phyloP scores from a whole-genome alignment of 2,329 filamentous ascomycete genomes.

The Talaromyces pinophilus region DNA sequence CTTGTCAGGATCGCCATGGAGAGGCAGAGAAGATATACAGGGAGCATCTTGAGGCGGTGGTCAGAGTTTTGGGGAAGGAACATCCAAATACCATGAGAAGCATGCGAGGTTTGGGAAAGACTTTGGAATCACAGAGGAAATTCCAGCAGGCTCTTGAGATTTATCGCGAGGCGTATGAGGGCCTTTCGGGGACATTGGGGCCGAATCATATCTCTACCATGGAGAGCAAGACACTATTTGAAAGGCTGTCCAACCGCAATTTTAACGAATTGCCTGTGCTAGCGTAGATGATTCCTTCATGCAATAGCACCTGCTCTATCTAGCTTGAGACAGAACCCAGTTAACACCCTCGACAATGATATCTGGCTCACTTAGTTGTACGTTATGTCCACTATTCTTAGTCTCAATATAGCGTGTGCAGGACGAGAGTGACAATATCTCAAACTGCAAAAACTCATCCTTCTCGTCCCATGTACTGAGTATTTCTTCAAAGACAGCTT shows the following conservation, averaged over 20 bases:
- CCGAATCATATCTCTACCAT: background rate
- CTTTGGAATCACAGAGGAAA: background rate
- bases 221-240: background rate
- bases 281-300: background rate
- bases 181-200: background rate
- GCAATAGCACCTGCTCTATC: background rate
- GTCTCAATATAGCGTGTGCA: background rate
- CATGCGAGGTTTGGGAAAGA: no score
- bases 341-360: background rate
- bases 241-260: background rate
- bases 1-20: no score
- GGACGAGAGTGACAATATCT: background rate
- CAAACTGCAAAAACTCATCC: background rate
- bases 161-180: background rate
- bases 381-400: background rate
- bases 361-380: background rate
- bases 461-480: constrained; percentile 5
- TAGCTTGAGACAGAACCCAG: background rate
- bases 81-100: no score
- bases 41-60: no score
- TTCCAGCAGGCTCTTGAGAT: background rate
- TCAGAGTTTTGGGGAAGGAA: no score
- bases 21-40: no score
- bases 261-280: background rate
- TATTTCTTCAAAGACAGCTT: background rate